Percentiles rank a stretch among this genome's conserved stretches.
phyloP scores from a whole-genome alignment of 208 protist genomes.

The Zelonia costaricensis region DNA sequence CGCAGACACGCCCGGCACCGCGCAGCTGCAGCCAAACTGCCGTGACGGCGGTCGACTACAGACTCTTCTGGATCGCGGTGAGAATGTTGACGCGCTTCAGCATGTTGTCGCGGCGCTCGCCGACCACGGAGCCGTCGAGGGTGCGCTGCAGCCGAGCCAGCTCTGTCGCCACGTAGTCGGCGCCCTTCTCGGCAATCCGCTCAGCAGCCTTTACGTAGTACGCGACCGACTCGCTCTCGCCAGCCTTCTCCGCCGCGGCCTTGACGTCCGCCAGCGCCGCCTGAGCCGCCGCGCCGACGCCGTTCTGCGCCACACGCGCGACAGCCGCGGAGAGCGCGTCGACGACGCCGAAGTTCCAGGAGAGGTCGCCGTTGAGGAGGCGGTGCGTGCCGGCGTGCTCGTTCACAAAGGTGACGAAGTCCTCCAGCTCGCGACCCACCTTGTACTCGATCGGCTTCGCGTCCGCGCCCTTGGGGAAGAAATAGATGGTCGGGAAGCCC shows the following conservation, averaged over 20 bases:
- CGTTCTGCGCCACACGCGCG: constrained; percentile 7
- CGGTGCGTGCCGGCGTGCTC: constrained; percentile 42
- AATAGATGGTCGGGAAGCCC: constrained; percentile 60
- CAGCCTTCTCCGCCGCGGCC: neutral
- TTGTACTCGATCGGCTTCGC: constrained; percentile 44
- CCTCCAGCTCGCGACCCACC: constrained; percentile 42
- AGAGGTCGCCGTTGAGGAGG: constrained; percentile 53
- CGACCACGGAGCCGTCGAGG: constrained; percentile 24
- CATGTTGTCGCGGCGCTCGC: constrained; percentile 40
- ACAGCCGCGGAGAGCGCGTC: constrained; percentile 27
- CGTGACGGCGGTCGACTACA: neutral
- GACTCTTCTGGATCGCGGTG: constrained; percentile 27
- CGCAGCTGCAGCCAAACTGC: neutral
- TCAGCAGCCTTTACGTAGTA: constrained; percentile 50
- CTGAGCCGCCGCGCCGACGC: constrained; percentile 11
- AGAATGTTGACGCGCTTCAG: constrained; percentile 59
- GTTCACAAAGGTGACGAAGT: constrained; percentile 72
- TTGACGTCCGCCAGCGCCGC: constrained; percentile 21
- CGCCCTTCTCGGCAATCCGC: constrained; percentile 32
- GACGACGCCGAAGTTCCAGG: constrained; percentile 38
- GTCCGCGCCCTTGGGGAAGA: constrained; percentile 57
- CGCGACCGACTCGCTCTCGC: neutral
- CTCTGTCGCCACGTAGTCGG: constrained; percentile 42
- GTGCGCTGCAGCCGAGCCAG: constrained; percentile 39
- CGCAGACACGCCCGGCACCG: neutral